phyloP scores from a whole-genome alignment of 202 grass and related monocot genomes.

The Sporobolus alterniflorus region DNA sequence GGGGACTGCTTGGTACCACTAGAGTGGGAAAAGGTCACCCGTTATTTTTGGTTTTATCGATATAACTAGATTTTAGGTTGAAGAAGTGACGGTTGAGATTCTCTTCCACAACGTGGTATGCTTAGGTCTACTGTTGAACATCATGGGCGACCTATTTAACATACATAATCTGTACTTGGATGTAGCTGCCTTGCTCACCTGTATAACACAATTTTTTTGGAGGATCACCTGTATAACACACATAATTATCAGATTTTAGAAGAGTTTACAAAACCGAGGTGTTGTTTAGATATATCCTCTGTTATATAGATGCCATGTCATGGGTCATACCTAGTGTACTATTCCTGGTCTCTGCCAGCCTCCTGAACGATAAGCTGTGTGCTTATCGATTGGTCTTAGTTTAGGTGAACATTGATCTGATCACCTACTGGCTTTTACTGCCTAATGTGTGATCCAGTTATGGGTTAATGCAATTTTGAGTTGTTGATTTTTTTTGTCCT shows the following conservation, averaged over 20 bases:
- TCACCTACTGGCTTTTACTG: background rate
- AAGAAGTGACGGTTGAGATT: background rate
- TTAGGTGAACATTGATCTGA: background rate
- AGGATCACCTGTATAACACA: no score
- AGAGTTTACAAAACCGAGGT: background rate
- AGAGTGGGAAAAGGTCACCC: background rate
- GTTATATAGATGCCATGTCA: background rate
- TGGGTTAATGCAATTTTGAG: background rate
- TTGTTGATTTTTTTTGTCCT: background rate
- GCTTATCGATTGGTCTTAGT: background rate
- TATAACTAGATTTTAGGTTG: background rate
- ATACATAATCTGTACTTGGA: background rate
- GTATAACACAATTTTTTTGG: no score
- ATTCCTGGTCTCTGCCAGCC: background rate
- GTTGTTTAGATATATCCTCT: background rate
- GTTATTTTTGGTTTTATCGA: background rate
- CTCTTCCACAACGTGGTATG: background rate
- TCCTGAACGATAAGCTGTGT: background rate
- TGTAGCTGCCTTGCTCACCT: background rate
- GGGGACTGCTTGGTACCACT: slow-evolving; percentile 12
- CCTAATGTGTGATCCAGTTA: background rate
- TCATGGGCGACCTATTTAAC: background rate
- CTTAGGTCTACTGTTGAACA: background rate
- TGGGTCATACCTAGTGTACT: background rate
- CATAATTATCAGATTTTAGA: background rate